A percentile compares a stretch with the other conserved stretches of the same genome.
Evolutionary conservation across 176 grass and related monocot genomes (phyloP).

Genomic region (Phoenix dactylifera): DNA sequence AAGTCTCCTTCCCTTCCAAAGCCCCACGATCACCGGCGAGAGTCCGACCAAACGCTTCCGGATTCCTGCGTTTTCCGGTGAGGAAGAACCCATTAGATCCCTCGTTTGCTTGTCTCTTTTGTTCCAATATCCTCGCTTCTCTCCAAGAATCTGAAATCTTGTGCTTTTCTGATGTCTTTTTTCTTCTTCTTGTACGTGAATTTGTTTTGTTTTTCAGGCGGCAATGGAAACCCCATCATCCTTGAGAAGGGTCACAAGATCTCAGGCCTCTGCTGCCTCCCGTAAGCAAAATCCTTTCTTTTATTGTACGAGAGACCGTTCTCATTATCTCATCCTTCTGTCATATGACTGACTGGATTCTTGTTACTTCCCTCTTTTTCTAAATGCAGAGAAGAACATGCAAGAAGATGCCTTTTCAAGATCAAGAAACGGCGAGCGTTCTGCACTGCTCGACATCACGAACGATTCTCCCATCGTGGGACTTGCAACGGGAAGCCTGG

Average conservation of each 20-base stretch:
- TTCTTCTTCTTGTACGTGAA: neutral
- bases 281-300: conserved; percentile 10
- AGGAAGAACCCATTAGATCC: no score
- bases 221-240: conserved; percentile 62
- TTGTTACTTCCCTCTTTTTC: neutral
- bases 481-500: conserved; percentile 34
- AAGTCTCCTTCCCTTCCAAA: neutral
- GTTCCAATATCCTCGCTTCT: neutral
- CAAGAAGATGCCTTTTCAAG: neutral
- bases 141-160: neutral
- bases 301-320: neutral
- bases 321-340: no score
- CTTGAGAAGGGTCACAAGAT: conserved; percentile 37
- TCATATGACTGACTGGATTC: neutral
- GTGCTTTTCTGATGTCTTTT: neutral
- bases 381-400: conserved; percentile 23
- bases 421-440: conserved; percentile 28
- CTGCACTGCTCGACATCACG: conserved; percentile 72
- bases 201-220: neutral
- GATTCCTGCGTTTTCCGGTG: no score
- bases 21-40: neutral
- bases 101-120: no score
- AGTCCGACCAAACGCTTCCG: no score
- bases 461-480: conserved; percentile 93
- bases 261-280: conserved; percentile 24